These are phyloP conservation scores for Boletellus sp. DNA, from an alignment of 1,284 basidiomycete species.

Conservation along the genomic window DNA sequence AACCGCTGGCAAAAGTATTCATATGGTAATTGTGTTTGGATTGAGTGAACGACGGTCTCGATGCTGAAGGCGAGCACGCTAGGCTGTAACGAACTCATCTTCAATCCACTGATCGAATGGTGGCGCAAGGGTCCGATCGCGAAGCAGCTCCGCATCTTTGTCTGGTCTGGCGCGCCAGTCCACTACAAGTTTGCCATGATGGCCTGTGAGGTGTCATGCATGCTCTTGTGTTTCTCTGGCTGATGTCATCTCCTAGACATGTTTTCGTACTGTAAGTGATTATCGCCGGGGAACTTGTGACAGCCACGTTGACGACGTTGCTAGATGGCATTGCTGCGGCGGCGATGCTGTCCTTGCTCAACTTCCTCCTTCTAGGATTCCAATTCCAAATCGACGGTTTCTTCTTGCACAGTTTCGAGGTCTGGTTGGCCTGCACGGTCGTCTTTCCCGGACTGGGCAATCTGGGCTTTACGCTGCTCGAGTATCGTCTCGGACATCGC, in stretches of 20 bases:
- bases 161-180: constrained; percentile 74
- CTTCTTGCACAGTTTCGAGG: constrained; percentile 70
- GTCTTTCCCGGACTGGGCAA: constrained; percentile 76
- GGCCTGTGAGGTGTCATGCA: constrained; percentile 56
- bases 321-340: constrained; percentile 72
- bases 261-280: constrained; percentile 71
- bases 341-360: constrained; percentile 59
- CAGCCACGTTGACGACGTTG: not conserved
- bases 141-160: constrained; percentile 69
- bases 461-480: constrained; percentile 64
- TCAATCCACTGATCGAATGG: constrained; percentile 74
- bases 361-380: constrained; percentile 73
- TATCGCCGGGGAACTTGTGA: not conserved
- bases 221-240: constrained; percentile 9
- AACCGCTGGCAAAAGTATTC: constrained; percentile 88
- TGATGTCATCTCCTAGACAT: constrained; percentile 53
- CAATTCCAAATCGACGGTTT: constrained; percentile 60
- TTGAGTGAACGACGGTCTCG: not conserved
- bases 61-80: constrained; percentile 32
- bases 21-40: constrained; percentile 52
- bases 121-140: constrained; percentile 71
- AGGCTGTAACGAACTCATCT: constrained; percentile 66
- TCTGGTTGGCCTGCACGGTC: constrained; percentile 73
- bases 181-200: constrained; percentile 82
- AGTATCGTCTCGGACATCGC: constrained; percentile 73